Base-by-base conservation (phyloP, 768 basidiomycete species). In the Lepiota venenata region DNA sequence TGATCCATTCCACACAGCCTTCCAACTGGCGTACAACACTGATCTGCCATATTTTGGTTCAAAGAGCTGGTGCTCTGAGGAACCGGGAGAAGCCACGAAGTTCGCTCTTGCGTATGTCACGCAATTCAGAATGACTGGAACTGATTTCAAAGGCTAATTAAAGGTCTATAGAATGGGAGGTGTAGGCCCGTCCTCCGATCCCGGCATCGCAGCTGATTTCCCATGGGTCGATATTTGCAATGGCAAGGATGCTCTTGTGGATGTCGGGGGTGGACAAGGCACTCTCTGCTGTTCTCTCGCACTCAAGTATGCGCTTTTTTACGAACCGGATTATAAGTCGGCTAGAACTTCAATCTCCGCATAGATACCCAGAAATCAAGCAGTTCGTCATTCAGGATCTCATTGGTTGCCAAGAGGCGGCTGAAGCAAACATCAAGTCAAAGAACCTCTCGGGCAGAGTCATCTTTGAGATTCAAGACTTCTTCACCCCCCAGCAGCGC, bases 401-500 rank as follows among this genome's bases (percentile, higher is more conserved):
- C 27, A 68, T 69, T 16, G 68, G 72, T 50, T 68, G 66, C 1
- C 63, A 64, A 10, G 67, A 69, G 50, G 67, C 66, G 2, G 72
- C 73, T 5, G 70, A 67, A 47, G 60, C 65, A 3, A 69, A 64
- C 44, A 71, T 70, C 47, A 60, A 63, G 2, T 71, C 69, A 9
- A 68, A 71, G 50, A 66, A 64, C 15, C 56, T 73, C 12, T 52
- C 59, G 8, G 63, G 61, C 52, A 63, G 66, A 15, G 67, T 74
- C 21, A 67, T 63, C 44, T 71, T 74, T 38, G 73, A 74, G 57
- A 65, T 61, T 1, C 72, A 74, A 37, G 68, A 74, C 57, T 70
- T 74, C 60, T 74, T 74, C 63, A 67, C 64, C 41, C 72, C 73
- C n/a, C 73, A 74, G 42, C 65, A 71, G 55, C 69, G 71, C 35